Base-by-base conservation (phyloP, 2,329 filamentous ascomycete genomes). In the Aspergillus amoenus region DNA sequence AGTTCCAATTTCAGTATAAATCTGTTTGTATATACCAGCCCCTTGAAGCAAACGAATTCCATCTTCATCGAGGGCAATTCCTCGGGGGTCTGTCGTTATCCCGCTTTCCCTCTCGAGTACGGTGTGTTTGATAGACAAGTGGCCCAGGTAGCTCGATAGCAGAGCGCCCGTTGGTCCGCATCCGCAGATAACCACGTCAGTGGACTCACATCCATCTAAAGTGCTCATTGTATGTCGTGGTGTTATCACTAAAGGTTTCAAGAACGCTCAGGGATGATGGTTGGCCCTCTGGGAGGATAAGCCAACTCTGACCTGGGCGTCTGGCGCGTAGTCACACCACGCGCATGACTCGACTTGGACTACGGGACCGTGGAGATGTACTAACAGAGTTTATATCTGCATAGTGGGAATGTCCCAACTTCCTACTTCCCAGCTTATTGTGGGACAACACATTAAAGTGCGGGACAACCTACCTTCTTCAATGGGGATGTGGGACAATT, bases 51-150 rank as follows among this genome's bases (percentile, higher is more conserved):
- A 52, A 5, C 70, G 64, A 42, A 72, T 70, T 0, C 69, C 70
- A 42, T 73, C 71, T 48, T 73, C 69, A 44, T 73, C 68, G 1
- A 73, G 52, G 9, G 66, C 67, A 37, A 73, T 72, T 8, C 68
- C 71, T 24, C 70, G 59, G 2, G 71, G 70, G 50, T 74, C 71
- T 3, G 66, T 67, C 1, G 64, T 70, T n/a, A 72, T 67, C 11
- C 65, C 65, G 40, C 40, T 40, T 24, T 69, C 68, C 48, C 63
- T 67, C 51, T 73, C 70, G 5, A 74, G 47, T 2, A 71, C 60
- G 12, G 72, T 58, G 51, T 71, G 65, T 3, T 34, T 50, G 6
- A 71, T 52, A 1, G 47, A 44, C 57, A 66, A 61, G 21, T 52
- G 61, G 5, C 67, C 65, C 8, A 72, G 59, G 21, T 68, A 66